Evolutionary conservation across 352 stramenopile species (phyloP).

Genomic region (Pythium phragmiticola): DNA sequence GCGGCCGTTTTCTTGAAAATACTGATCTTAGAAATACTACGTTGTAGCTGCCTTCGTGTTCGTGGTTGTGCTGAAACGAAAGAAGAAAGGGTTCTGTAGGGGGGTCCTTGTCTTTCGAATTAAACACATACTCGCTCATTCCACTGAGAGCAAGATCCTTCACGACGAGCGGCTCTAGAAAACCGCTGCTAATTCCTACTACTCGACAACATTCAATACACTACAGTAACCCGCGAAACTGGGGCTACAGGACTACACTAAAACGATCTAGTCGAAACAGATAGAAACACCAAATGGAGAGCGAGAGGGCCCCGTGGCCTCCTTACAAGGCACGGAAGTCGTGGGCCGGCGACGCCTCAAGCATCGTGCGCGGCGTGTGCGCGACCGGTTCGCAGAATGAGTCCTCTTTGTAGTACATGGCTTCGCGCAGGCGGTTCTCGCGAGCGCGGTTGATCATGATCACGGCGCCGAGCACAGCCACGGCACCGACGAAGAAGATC

Average conservation of each 20-base stretch:
- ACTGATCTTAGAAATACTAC: too few species aligned
- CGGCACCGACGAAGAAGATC: constrained; percentile 16
- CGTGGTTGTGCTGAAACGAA: neutral
- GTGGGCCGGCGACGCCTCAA: constrained; percentile 4
- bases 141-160: neutral
- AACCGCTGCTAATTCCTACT: neutral
- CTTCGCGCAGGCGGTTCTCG: constrained; percentile 6
- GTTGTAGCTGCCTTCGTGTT: too few species aligned
- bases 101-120: too few species aligned
- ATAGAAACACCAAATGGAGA: neutral
- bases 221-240: neutral
- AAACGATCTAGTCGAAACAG: neutral
- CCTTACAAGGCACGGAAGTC: constrained; percentile 13
- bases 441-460: constrained; percentile 22
- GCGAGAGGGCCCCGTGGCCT: neutral
- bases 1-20: too few species aligned
- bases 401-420: constrained; percentile 12
- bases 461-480: constrained; percentile 19
- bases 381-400: neutral
- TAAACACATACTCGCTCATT: constrained; percentile 1
- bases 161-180: neutral
- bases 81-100: neutral
- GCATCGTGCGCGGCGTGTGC: constrained; percentile 12
- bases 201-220: neutral
- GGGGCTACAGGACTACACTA: neutral